Base-by-base conservation (phyloP, 2,329 filamentous ascomycete species). In the Fusarium sacchari region DNA sequence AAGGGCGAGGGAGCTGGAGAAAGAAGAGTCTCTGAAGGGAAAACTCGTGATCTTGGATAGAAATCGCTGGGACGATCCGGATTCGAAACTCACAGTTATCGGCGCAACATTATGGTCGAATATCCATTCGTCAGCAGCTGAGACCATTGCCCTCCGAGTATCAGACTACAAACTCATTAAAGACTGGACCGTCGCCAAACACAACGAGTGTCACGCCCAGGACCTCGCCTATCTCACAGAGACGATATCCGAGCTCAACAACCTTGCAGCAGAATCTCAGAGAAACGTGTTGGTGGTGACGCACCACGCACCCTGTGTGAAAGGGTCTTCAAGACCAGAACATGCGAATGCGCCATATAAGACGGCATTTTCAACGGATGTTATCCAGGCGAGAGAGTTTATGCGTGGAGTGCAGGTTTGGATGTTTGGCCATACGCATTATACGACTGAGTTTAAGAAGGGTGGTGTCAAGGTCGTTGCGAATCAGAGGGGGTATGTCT, bases 51-150 rank as follows among this genome's bases (percentile, higher is more conserved):
- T 90, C 8, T 75, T 90, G 42, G 79, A 89, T 69, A 81, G 82
- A 24, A 79, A 78, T 24, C 74, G 83, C 12, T 84, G 82, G 70
- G 78, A 81, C 30, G 83, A 86, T 24, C 77, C 81, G 3, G 78
- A 79, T 4, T 84, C 84, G 2, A 76, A 76, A 30, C 59, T 89
- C n/a, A 87, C 84, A 6, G 79, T 91, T 6, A 78, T 91, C 4
- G 89, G 89, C 11, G 90, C 87, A 70, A 89, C 88, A 4, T 81
- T 91, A 1, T 90, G 88, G 86, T 89, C 88, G 4, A 71, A 79
- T 1, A 83, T 91, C 11, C 81, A 86, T 1, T 69, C 81, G 0
- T 78, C 83, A 10, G 80, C 81, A 9, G 79, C 74, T 17, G 77
- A 78, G 1, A 74, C 83, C 9, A 85, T 91, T 20, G 52, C 79